Evolutionary conservation across 1,139 yeast genomes (phyloP).

Genomic region (Candida mesenterica): DNA sequence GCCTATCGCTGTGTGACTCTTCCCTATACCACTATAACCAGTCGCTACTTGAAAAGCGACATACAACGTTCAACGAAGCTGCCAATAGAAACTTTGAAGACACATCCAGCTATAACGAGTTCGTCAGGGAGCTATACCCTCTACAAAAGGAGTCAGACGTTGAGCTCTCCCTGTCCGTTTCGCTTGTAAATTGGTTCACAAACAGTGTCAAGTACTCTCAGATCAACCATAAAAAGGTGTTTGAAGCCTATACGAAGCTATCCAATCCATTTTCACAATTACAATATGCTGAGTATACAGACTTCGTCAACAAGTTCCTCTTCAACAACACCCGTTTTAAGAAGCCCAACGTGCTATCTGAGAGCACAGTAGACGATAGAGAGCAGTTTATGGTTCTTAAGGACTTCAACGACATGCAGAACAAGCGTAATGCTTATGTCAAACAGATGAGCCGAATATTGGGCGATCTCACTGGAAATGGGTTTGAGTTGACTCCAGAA

Average conservation of each 20-base stretch:
- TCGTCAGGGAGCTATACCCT: constrained; percentile 39
- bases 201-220: constrained; percentile 6
- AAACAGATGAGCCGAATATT: constrained; percentile 23
- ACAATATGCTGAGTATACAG: constrained; percentile 36
- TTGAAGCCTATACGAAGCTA: constrained; percentile 24
- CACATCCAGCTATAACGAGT: constrained; percentile 18
- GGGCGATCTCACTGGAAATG: constrained; percentile 25
- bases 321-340: constrained; percentile 19
- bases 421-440: constrained; percentile 19
- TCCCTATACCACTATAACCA: constrained; percentile 6
- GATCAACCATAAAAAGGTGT: constrained; percentile 29
- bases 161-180: constrained; percentile 2
- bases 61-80: neutral
- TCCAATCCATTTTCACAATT: constrained; percentile 38
- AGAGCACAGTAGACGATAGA: constrained; percentile 8
- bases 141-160: constrained; percentile 5
- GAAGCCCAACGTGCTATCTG: constrained; percentile 22
- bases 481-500: constrained; percentile 26
- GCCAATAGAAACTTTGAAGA: constrained; percentile 5
- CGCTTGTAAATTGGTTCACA: constrained; percentile 9
- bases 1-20: constrained; percentile 5
- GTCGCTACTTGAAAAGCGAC: constrained; percentile 5
- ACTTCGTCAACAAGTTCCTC: constrained; percentile 30
- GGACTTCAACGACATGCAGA: constrained; percentile 19
- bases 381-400: constrained; percentile 5